Evolutionary conservation across 2,329 filamentous ascomycete genomes (phyloP).

Genomic region (Scytalidium lignicola): DNA sequence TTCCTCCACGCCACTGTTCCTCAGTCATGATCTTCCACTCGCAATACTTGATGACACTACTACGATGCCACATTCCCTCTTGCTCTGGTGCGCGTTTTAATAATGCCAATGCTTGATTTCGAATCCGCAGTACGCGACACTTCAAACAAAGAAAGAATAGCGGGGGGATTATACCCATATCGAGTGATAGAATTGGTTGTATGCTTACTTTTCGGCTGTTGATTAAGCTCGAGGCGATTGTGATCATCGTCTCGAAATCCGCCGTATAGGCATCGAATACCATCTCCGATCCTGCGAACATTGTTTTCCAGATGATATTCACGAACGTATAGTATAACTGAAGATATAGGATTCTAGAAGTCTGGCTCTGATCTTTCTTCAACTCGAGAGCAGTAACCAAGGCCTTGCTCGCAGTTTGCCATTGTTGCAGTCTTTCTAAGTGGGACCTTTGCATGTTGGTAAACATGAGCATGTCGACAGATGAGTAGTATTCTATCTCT

Average conservation of each 20-base stretch:
- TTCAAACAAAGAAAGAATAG: constrained; percentile 40
- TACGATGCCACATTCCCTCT: constrained; percentile 36
- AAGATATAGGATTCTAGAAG: constrained; percentile 4
- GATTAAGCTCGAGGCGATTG: constrained; percentile 7
- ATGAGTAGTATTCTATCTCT: background rate
- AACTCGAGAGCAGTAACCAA: too few species aligned
- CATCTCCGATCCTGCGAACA: constrained; percentile 22
- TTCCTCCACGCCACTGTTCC: constrained; percentile 18
- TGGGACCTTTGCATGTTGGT: too few species aligned
- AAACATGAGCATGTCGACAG: too few species aligned
- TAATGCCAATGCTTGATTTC: constrained; percentile 30
- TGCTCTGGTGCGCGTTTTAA: constrained; percentile 24
- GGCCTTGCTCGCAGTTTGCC: too few species aligned
- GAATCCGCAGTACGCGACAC: constrained; percentile 35
- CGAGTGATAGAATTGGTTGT: constrained; percentile 29
- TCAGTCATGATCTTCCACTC: constrained; percentile 33
- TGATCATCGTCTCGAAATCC: constrained; percentile 28
- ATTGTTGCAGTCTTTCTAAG: too few species aligned
- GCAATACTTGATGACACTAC: constrained; percentile 25
- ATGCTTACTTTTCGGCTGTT: constrained; percentile 8
- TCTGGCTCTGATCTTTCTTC: too few species aligned
- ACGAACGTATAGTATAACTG: constrained; percentile 8
- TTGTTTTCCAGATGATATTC: constrained; percentile 1
- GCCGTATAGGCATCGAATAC: constrained; percentile 31
- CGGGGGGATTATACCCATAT: constrained; percentile 37